A percentile compares a stretch with the other conserved stretches of the same genome.
phyloP scores from a whole-genome alignment of 441 rosid genomes.

The Hypseocharis bilobata region DNA sequence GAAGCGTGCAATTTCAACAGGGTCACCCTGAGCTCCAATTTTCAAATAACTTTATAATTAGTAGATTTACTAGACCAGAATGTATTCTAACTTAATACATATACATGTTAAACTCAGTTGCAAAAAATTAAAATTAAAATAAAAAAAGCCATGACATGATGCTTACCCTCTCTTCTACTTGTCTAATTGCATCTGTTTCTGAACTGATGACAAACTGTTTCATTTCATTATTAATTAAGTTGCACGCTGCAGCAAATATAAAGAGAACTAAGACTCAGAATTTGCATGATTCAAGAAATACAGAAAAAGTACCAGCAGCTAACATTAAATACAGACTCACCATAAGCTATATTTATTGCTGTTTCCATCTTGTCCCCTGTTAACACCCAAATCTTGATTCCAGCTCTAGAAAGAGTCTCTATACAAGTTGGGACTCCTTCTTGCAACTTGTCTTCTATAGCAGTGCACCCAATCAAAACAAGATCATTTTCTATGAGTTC shows the following conservation, averaged over 20 bases:
- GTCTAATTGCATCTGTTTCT: conserved; percentile 79
- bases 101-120: not conserved
- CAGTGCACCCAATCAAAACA: conserved; percentile 82
- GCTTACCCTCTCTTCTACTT: conserved; percentile 84
- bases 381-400: conserved; percentile 97
- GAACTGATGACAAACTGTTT: conserved; percentile 66
- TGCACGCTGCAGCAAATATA: conserved; percentile 51
- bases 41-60: not conserved
- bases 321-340: conserved; percentile 31
- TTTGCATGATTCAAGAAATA: conserved; percentile 16
- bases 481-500: conserved; percentile 91
- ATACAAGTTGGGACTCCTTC: conserved; percentile 98
- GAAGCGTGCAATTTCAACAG: conserved; percentile 72
- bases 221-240: conserved; percentile 75
- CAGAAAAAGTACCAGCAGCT: not conserved
- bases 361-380: conserved; percentile 99
- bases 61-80: not conserved
- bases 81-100: conserved; percentile 2
- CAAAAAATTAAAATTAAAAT: too few relatives aligned
- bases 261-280: conserved; percentile 18
- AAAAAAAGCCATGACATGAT: conserved; percentile 12
- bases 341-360: conserved; percentile 95
- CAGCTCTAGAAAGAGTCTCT: conserved; percentile 94
- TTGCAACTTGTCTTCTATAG: conserved; percentile 99
- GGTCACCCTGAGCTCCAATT: conserved; percentile 44